phyloP scores from a whole-genome alignment of 2,329 filamentous ascomycete genomes.

The Aspergillus udagawae region DNA sequence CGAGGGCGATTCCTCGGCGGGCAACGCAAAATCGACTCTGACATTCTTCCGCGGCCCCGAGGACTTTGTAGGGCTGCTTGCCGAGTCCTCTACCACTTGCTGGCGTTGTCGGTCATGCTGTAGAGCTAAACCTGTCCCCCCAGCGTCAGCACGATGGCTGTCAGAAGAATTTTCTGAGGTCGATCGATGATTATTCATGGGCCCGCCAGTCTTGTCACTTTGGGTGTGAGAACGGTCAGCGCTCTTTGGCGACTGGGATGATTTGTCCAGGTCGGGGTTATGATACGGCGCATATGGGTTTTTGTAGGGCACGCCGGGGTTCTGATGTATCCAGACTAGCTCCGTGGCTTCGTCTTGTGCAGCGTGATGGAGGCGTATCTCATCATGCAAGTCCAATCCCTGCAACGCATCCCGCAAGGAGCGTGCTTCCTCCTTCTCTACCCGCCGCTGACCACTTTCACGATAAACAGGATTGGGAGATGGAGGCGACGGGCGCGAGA shows the following conservation, averaged over 20 bases:
- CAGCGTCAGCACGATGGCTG: background rate
- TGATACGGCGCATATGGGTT: slow-evolving; percentile 47
- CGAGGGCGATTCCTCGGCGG: slow-evolving; percentile 22
- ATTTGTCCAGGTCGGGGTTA: slow-evolving; percentile 41
- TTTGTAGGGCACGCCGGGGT: slow-evolving; percentile 47
- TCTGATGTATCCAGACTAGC: slow-evolving; percentile 60
- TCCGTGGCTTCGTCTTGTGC: slow-evolving; percentile 62
- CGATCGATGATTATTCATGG: slow-evolving; percentile 16
- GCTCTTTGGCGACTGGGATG: slow-evolving; percentile 42
- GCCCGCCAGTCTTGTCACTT: slow-evolving; percentile 18
- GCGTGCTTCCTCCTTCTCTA: slow-evolving; percentile 57
- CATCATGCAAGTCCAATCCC: slow-evolving; percentile 55
- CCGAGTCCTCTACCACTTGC: background rate
- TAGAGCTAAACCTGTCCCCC: no score
- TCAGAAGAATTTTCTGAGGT: slow-evolving; percentile 17
- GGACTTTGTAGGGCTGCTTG: slow-evolving; percentile 15
- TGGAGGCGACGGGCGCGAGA: slow-evolving; percentile 23
- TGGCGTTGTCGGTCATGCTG: no score
- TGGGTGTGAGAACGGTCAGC: slow-evolving; percentile 43
- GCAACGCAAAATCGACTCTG: slow-evolving; percentile 39
- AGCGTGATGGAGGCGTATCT: slow-evolving; percentile 50
- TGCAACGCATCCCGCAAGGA: slow-evolving; percentile 55
- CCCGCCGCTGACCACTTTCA: slow-evolving; percentile 52
- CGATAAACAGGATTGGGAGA: slow-evolving; percentile 46
- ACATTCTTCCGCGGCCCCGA: slow-evolving; percentile 31